Base-by-base conservation (phyloP, 192 early-diverging fungal species). In the Backusella liffmaniae region DNA sequence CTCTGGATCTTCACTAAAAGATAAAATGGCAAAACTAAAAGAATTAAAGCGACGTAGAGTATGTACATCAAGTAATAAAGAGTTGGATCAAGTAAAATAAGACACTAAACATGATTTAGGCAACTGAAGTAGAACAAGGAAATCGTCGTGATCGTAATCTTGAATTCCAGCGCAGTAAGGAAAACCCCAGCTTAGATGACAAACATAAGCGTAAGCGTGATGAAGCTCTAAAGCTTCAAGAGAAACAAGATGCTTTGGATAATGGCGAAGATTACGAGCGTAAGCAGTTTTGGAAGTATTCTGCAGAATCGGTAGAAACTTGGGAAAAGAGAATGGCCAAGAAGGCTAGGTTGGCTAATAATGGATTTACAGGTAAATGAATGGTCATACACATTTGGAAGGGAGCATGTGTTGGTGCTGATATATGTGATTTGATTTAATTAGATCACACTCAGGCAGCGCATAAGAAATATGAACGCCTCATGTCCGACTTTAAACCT, bases 211-310 rank as follows among this genome's bases (percentile, higher is more conserved):
- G 92, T 30, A 91, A 91, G 67, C 85, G 88, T 12, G 86, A 90
- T 34, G 92, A 94, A 66, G 94, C 95, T 0, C 86, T 94, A 66
- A 91, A 91, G 34, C 77, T 95, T n/a, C 73, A 91, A 9, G 86
- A 83, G 21, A 85, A 87, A 62, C 81, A 87, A 68, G 75, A 88
- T 67, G 91, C 91, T 3, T 84, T 91, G 76, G 88, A 92, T 23
- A 80, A 83, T 13, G 96, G 96, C 3, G 82, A 88, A 18, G 96
- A 98, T 76, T 95, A 93, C 74, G 96, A 97, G 76, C 88, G 98
- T 39, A 85, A 88, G 3, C 86, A 92, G 69, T 92, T 91, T 66
- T 90, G 94, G 91, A 85, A 91, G 18, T 98, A 96, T 75, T 93
- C 95, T 18, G 91, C 92, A 10, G 95, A 97, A 71, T 87, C 88